phyloP scores from a whole-genome alignment of 805 yeast genomes.

The Danielozyma ontarioensis region DNA sequence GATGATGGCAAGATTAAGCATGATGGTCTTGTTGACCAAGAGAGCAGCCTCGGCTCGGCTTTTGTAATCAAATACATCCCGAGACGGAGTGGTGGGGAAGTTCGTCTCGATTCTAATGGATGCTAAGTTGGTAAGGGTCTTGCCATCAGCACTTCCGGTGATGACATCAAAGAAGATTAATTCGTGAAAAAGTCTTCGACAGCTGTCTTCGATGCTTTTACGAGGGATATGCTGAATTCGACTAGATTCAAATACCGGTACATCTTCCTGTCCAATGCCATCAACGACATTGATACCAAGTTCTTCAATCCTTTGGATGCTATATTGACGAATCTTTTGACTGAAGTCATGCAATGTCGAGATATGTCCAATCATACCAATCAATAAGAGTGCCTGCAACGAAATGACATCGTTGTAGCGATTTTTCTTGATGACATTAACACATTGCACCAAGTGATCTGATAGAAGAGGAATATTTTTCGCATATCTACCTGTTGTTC shows the following conservation, averaged over 20 bases:
- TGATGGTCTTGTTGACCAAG: conserved; percentile 46
- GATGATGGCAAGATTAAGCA: conserved; percentile 42
- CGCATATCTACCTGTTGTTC: conserved; percentile 20
- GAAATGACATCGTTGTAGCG: conserved; percentile 35
- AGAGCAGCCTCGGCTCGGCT: conserved; percentile 42
- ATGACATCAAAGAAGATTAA: conserved; percentile 46
- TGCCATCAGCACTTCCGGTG: conserved; percentile 52
- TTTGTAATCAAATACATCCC: conserved; percentile 39
- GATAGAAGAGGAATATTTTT: conserved; percentile 8
- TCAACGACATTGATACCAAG: conserved; percentile 39
- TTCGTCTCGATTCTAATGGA: conserved; percentile 27
- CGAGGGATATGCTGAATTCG: conserved; percentile 10
- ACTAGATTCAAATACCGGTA: conserved; percentile 6
- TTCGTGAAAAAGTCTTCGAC: conserved; percentile 49
- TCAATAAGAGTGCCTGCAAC: conserved; percentile 36
- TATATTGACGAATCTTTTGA: conserved; percentile 35
- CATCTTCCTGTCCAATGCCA: conserved; percentile 3
- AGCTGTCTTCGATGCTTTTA: conserved; percentile 17
- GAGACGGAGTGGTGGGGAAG: conserved; percentile 35
- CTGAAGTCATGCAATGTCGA: conserved; percentile 48
- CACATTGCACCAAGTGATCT: conserved; percentile 14
- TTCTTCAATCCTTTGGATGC: conserved; percentile 32
- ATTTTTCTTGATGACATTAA: conserved; percentile 8
- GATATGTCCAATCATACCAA: conserved; percentile 43
- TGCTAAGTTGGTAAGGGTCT: conserved; percentile 31